phyloP scores from a whole-genome alignment of 2,329 filamentous ascomycete species.

The Furcasterigmium sp. region DNA sequence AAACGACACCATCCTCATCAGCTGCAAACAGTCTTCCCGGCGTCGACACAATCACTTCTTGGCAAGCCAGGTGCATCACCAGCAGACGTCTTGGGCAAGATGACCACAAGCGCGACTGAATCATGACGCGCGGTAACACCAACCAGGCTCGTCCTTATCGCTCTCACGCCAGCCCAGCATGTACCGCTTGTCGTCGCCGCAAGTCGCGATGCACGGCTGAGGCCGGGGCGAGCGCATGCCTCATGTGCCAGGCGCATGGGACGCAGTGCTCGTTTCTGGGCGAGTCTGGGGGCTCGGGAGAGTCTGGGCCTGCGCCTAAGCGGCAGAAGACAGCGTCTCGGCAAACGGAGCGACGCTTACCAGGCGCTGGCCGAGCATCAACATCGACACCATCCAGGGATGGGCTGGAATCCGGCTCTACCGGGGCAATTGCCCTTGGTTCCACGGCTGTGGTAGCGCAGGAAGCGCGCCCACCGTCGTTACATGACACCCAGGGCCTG shows the following conservation, averaged over 20 bases:
- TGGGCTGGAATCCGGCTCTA: background rate
- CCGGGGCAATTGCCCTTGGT: background rate
- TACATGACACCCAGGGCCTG: conserved; percentile 17
- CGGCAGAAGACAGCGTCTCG: conserved; percentile 4
- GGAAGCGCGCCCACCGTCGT: no score
- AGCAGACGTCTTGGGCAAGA: no score
- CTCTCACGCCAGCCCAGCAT: conserved; percentile 57
- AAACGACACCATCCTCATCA: no score
- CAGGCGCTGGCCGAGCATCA: conserved; percentile 1
- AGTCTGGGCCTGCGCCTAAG: conserved; percentile 3
- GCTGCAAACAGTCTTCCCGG: no score
- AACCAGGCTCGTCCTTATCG: conserved; percentile 45
- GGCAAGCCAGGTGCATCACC: no score
- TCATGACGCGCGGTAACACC: background rate
- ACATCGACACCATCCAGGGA: background rate
- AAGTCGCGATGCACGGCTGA: conserved; percentile 59
- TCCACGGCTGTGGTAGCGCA: no score
- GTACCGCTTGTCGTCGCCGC: conserved; percentile 52
- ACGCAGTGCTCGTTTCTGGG: conserved; percentile 48
- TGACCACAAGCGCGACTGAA: background rate
- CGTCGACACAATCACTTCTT: no score
- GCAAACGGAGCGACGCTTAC: background rate
- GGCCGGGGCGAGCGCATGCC: conserved; percentile 43
- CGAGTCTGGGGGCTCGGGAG: conserved; percentile 14
- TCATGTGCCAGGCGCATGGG: conserved; percentile 53